Evolutionary conservation across 768 basidiomycete species (phyloP).

Genomic region (Amanita muscaria): DNA sequence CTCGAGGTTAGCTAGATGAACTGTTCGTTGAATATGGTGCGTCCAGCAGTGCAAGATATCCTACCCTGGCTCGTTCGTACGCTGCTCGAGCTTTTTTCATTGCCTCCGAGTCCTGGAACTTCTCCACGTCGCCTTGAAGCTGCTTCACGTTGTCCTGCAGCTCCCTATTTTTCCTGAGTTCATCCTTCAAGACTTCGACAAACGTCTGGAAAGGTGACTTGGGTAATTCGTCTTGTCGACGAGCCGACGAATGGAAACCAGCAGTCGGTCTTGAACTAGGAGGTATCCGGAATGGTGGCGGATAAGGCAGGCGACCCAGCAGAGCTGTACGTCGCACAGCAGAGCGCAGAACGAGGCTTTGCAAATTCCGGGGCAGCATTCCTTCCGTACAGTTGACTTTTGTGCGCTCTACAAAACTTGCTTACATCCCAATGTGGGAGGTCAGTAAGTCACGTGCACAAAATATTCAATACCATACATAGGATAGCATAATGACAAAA

Average conservation of each 20-base stretch:
- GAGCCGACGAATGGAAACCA: slow-evolving; percentile 61
- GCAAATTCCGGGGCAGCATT: slow-evolving; percentile 39
- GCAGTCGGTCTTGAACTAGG: slow-evolving; percentile 16
- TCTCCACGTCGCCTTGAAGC: slow-evolving; percentile 95
- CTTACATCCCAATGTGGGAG: too few relatives aligned
- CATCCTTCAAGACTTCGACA: slow-evolving; percentile 87
- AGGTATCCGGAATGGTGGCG: slow-evolving; percentile 34
- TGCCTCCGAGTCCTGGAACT: slow-evolving; percentile 92
- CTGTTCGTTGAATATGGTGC: slow-evolving; percentile 5
- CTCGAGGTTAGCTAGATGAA: slow-evolving; percentile 69
- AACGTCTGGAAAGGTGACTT: slow-evolving; percentile 96
- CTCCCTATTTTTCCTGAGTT: slow-evolving; percentile 88
- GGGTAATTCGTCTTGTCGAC: slow-evolving; percentile 53
- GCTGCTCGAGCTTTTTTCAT: slow-evolving; percentile 88
- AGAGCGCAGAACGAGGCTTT: slow-evolving; percentile 28
- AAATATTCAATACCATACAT: neutral
- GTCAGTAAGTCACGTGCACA: neutral
- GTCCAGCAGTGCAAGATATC: slow-evolving; percentile 21
- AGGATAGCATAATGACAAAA: neutral
- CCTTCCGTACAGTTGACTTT: neutral
- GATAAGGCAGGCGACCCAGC: slow-evolving; percentile 16
- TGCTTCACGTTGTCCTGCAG: slow-evolving; percentile 96
- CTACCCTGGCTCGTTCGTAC: slow-evolving; percentile 89
- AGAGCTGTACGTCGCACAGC: slow-evolving; percentile 22
- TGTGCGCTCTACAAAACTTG: too few relatives aligned